Percentiles rank a stretch among this genome's conserved stretches.
phyloP scores from a whole-genome alignment of 2,329 filamentous ascomycete species.

The Lachnellula arida region DNA sequence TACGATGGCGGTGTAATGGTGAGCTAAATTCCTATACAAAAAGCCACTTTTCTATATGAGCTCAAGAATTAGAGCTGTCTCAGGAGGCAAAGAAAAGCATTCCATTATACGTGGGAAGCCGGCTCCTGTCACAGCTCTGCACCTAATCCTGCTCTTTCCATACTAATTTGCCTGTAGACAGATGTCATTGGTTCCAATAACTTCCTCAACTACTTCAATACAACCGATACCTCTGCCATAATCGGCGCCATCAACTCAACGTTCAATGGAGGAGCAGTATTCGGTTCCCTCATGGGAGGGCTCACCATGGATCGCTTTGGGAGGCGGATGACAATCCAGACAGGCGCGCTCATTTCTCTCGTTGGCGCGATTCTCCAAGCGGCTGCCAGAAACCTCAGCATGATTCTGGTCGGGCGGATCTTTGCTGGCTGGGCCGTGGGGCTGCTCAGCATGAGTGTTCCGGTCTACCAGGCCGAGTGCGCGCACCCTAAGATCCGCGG shows the following conservation, averaged over 20 bases:
- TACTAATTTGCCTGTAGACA: not conserved
- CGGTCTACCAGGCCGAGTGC: conserved; percentile 61
- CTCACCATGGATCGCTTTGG: conserved; percentile 53
- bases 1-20: conserved; percentile 33
- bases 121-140: too few relatives aligned
- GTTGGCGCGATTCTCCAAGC: conserved; percentile 58
- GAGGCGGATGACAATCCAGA: conserved; percentile 51
- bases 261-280: conserved; percentile 56
- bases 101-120: too few relatives aligned
- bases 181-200: conserved; percentile 27
- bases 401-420: conserved; percentile 54
- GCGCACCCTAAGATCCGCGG: conserved; percentile 59
- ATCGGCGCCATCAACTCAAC: conserved; percentile 58
- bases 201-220: conserved; percentile 32
- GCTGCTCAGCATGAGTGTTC: conserved; percentile 58
- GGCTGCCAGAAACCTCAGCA: conserved; percentile 47
- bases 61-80: too few relatives aligned
- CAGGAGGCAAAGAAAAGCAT: too few relatives aligned
- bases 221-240: conserved; percentile 25
- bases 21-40: not conserved
- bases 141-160: too few relatives aligned
- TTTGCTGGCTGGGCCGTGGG: conserved; percentile 56
- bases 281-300: conserved; percentile 38
- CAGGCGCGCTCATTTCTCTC: conserved; percentile 55
- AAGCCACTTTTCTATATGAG: too few relatives aligned